Evolutionary conservation across 176 grass and related monocot species (phyloP).

Genomic region (Coix lacrymajobi): DNA sequence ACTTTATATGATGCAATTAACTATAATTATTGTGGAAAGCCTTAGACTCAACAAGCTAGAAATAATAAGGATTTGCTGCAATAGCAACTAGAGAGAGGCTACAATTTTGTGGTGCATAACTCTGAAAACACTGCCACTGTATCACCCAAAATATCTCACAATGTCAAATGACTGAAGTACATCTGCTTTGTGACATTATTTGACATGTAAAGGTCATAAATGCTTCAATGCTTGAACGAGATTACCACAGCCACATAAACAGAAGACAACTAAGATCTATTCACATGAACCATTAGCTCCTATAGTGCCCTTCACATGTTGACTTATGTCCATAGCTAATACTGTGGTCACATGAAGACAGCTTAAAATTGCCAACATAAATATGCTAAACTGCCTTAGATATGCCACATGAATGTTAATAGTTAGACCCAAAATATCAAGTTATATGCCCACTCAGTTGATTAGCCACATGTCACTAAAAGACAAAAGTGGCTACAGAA

Average conservation of each 20-base stretch:
- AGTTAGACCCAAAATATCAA: conserved; percentile 2
- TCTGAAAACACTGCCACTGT: neutral
- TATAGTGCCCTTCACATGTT: neutral
- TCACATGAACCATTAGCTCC: neutral
- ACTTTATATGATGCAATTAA: neutral
- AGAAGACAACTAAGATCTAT: neutral
- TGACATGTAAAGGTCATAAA: conserved; percentile 9
- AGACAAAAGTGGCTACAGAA: neutral
- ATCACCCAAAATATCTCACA: neutral
- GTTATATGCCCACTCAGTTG: neutral
- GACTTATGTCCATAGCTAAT: neutral
- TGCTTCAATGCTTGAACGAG: neutral
- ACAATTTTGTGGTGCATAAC: neutral
- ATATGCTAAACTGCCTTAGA: neutral
- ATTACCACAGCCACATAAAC: neutral
- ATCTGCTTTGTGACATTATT: neutral
- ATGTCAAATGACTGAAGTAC: neutral
- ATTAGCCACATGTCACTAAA: neutral
- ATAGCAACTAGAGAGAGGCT: neutral
- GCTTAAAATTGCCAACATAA: conserved; percentile 7
- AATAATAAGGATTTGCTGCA: neutral
- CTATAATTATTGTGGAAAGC: neutral
- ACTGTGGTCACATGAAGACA: neutral
- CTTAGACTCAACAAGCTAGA: conserved; percentile 3
- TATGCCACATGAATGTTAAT: neutral